Evolutionary conservation across 768 basidiomycete genomes (phyloP).

Genomic region (Boletus tylopilopsis): DNA sequence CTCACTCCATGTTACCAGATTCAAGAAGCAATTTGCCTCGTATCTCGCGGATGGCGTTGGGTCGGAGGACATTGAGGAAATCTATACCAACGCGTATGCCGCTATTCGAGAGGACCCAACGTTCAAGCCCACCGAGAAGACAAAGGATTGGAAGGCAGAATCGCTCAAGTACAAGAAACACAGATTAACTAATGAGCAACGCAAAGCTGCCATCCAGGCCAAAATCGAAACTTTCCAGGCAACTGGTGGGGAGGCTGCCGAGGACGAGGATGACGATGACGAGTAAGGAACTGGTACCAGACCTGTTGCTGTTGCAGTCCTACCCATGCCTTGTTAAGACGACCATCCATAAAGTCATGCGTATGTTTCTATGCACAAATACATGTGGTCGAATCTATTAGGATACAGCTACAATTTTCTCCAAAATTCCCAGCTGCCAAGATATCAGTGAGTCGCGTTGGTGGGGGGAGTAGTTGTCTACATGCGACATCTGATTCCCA

Average conservation of each 20-base stretch:
- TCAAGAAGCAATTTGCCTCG: slow-evolving; percentile 95
- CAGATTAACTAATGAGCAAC: slow-evolving; percentile 74
- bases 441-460: slow-evolving; percentile 39
- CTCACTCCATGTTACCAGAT: slow-evolving; percentile 44
- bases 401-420: slow-evolving; percentile 31
- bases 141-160: slow-evolving; percentile 90
- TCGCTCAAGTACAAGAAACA: slow-evolving; percentile 60
- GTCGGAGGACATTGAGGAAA: slow-evolving; percentile 96
- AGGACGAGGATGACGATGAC: slow-evolving; percentile 43
- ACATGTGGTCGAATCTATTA: slow-evolving; percentile 13
- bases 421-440: slow-evolving; percentile 55
- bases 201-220: slow-evolving; percentile 72
- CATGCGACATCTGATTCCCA: slow-evolving; percentile 37
- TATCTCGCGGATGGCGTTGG: slow-evolving; percentile 96
- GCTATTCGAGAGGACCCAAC: slow-evolving; percentile 93
- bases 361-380: slow-evolving; percentile 18
- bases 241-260: slow-evolving; percentile 45
- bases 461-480: slow-evolving; percentile 39
- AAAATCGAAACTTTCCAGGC: slow-evolving; percentile 92
- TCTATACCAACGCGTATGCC: slow-evolving; percentile 88
- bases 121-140: slow-evolving; percentile 88
- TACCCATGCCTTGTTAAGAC: slow-evolving; percentile 12
- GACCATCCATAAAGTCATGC: slow-evolving; percentile 11
- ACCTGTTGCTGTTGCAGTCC: background rate
- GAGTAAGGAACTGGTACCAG: slow-evolving; percentile 44